A percentile compares a stretch with the other conserved stretches of the same genome.
Evolutionary conservation across 441 rosid species (phyloP).

Genomic region (Codiaeum variegatum): DNA sequence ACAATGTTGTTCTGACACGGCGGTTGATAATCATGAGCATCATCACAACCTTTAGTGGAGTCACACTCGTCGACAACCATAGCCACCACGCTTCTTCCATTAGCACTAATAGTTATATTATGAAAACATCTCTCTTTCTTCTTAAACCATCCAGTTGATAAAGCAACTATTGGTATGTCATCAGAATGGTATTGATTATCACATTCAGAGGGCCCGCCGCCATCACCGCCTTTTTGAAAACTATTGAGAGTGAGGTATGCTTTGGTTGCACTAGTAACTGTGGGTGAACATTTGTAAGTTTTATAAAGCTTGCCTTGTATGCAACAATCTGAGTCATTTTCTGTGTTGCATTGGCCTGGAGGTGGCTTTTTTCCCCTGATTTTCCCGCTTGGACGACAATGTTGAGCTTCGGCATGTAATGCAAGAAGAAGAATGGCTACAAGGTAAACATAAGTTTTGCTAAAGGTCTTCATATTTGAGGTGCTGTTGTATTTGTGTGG

Average conservation of each 20-base stretch:
- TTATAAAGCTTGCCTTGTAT: constrained; percentile 15
- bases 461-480: too few species aligned
- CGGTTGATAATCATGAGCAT: constrained; percentile 26
- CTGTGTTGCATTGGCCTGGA: constrained; percentile 16
- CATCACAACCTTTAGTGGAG: constrained; percentile 29
- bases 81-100: constrained; percentile 27
- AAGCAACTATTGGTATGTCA: constrained; percentile 14
- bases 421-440: background rate
- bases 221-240: constrained; percentile 25
- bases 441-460: background rate
- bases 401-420: background rate
- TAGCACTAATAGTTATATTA: constrained; percentile 23
- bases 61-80: constrained; percentile 38
- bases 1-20: constrained; percentile 30
- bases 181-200: constrained; percentile 17
- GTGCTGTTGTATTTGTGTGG: too few species aligned
- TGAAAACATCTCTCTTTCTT: constrained; percentile 22
- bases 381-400: constrained; percentile 20
- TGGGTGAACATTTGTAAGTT: constrained; percentile 20
- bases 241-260: constrained; percentile 27
- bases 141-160: too few species aligned
- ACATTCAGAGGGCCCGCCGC: constrained; percentile 29
- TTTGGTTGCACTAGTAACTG: constrained; percentile 1
- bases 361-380: constrained; percentile 25
- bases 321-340: constrained; percentile 19